These are phyloP conservation scores for Urostyla sp. DNA, from an alignment of 73 alveolate genomes.

Conservation along the genomic window DNA sequence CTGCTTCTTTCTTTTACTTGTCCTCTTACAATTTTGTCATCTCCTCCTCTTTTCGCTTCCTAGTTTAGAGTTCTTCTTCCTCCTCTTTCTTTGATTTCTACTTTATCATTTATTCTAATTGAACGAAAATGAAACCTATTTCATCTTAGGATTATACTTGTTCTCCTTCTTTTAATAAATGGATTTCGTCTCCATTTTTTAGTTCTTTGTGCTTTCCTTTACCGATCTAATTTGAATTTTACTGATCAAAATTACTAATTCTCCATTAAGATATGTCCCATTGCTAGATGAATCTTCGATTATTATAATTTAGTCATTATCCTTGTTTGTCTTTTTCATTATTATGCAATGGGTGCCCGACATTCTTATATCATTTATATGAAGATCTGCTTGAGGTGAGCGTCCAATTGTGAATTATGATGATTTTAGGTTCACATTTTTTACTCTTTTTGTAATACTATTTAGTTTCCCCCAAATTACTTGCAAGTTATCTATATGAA, in stretches of 20 bases:
- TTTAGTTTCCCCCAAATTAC: slow-evolving; percentile 34
- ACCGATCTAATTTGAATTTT: slow-evolving; percentile 26
- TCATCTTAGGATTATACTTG: slow-evolving; percentile 22
- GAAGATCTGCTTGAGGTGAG: neutral
- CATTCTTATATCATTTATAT: slow-evolving; percentile 5
- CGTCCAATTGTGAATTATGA: slow-evolving; percentile 25
- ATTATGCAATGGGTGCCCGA: slow-evolving; percentile 48
- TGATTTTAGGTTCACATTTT: neutral
- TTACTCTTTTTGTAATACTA: neutral
- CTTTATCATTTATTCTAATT: neutral
- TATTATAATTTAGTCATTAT: neutral
- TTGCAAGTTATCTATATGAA: too few species aligned
- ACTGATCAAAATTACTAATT: slow-evolving; percentile 36
- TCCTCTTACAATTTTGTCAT: slow-evolving; percentile 44
- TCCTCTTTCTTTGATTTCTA: neutral
- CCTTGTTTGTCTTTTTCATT: neutral
- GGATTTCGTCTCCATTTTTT: slow-evolving; percentile 46
- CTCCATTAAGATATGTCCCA: slow-evolving; percentile 55
- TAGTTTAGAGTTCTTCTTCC: neutral
- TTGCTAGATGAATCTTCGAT: slow-evolving; percentile 51
- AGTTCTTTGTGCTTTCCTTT: slow-evolving; percentile 30
- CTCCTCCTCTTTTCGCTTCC: slow-evolving; percentile 33
- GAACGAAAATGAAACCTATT: slow-evolving; percentile 16
- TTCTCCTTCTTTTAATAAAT: slow-evolving; percentile 16
- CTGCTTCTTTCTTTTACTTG: slow-evolving; percentile 1